A percentile compares a stretch with the other conserved stretches of the same genome.
Evolutionary conservation across 129 eudicot species (phyloP).

Genomic region (Dittrichia graveolens): DNA sequence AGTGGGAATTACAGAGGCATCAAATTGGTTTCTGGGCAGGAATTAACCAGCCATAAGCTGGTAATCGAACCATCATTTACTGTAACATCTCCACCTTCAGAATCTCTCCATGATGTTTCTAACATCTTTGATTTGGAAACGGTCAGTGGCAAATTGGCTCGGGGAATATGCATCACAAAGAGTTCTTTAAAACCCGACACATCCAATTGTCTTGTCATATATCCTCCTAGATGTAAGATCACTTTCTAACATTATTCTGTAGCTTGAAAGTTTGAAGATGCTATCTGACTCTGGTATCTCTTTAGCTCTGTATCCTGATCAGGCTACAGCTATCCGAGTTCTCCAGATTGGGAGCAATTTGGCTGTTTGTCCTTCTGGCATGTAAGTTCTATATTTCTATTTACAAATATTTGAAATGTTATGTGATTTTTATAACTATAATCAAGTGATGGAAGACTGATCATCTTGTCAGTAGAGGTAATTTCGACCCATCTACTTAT

Average conservation of each 20-base stretch:
- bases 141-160: slow-evolving; percentile 63
- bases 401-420: slow-evolving; percentile 7
- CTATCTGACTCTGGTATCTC: slow-evolving; percentile 27
- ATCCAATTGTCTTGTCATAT: slow-evolving; percentile 71
- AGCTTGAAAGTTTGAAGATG: slow-evolving; percentile 3
- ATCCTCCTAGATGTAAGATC: slow-evolving; percentile 88
- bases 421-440: neutral
- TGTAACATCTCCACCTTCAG: slow-evolving; percentile 42
- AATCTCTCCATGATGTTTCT: slow-evolving; percentile 35
- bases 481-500: too few relatives aligned
- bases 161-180: slow-evolving; percentile 80
- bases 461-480: too few relatives aligned
- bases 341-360: slow-evolving; percentile 79
- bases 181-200: slow-evolving; percentile 57
- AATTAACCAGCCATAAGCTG: slow-evolving; percentile 69
- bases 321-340: slow-evolving; percentile 65
- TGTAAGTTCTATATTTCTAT: slow-evolving; percentile 47
- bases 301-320: slow-evolving; percentile 84
- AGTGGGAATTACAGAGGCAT: slow-evolving; percentile 66
- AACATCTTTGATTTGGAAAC: slow-evolving; percentile 22
- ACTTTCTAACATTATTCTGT: neutral
- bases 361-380: slow-evolving; percentile 82
- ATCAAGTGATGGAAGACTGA: neutral
- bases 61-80: slow-evolving; percentile 65
- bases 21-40: slow-evolving; percentile 87